These are phyloP conservation scores for Aspergillus costaricaensis DNA, from an alignment of 2,329 filamentous ascomycete species.

Conservation along the genomic window DNA sequence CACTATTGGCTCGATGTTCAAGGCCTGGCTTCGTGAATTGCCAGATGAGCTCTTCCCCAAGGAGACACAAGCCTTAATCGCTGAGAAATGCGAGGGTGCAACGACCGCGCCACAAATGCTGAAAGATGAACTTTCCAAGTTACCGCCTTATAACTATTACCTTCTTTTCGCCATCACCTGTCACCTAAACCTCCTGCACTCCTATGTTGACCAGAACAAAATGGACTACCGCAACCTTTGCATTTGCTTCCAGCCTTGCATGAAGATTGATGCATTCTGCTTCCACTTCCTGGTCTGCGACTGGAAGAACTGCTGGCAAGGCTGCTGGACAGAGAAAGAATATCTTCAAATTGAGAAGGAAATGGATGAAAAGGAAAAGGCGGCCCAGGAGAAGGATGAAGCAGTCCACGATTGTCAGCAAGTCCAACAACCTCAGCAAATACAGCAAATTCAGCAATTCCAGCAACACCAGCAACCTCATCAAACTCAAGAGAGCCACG, in stretches of 20 bases:
- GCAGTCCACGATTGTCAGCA: conserved; percentile 20
- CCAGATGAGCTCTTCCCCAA: conserved; percentile 93
- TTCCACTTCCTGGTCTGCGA: conserved; percentile 95
- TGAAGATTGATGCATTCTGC: conserved; percentile 93
- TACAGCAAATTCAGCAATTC: not conserved
- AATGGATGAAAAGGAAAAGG: conserved; percentile 37
- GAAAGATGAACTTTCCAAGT: conserved; percentile 85
- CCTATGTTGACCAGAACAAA: conserved; percentile 93
- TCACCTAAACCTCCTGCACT: conserved; percentile 86
- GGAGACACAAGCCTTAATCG: conserved; percentile 74
- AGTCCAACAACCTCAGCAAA: not conserved
- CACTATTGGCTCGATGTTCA: conserved; percentile 93
- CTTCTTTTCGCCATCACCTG: conserved; percentile 96
- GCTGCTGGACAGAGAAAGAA: conserved; percentile 84
- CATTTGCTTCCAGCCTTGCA: conserved; percentile 95
- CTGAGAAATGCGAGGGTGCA: conserved; percentile 75
- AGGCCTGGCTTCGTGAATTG: conserved; percentile 92
- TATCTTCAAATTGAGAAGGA: conserved; percentile 64
- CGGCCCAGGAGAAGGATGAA: conserved; percentile 29
- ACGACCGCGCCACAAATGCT: conserved; percentile 81
- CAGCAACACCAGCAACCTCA: not conserved
- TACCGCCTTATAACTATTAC: conserved; percentile 98
- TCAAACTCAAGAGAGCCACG: conserved; percentile 42
- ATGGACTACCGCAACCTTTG: conserved; percentile 96
- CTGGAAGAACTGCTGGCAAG: conserved; percentile 96